phyloP scores from a whole-genome alignment of 1,284 basidiomycete species.

The Coriolopsis trogii region DNA sequence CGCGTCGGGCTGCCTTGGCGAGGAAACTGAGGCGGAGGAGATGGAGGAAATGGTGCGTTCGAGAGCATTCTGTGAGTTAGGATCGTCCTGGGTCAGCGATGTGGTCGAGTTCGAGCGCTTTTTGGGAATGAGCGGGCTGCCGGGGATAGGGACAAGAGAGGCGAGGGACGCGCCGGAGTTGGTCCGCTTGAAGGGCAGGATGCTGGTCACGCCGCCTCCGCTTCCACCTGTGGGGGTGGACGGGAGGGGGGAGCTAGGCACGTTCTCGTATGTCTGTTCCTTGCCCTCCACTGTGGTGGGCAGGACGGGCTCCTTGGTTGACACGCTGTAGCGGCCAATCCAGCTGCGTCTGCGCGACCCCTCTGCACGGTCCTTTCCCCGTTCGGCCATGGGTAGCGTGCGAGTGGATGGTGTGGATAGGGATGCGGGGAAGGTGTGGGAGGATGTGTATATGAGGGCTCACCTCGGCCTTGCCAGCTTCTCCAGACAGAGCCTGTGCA shows the following conservation, averaged over 20 bases:
- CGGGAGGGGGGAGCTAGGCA: constrained; percentile 14
- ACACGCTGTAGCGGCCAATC: constrained; percentile 33
- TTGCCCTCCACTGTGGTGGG: constrained; percentile 38
- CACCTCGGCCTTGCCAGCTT: constrained; percentile 35
- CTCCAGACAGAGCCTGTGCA: constrained; percentile 30
- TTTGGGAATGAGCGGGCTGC: constrained; percentile 34
- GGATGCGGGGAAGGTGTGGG: constrained; percentile 5
- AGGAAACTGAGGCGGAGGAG: constrained; percentile 30
- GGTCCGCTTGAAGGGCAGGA: constrained; percentile 31
- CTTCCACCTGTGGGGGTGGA: no score
- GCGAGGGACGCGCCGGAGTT: constrained; percentile 35
- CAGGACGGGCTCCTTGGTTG: constrained; percentile 28
- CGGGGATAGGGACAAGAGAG: constrained; percentile 34
- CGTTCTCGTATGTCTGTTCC: constrained; percentile 31
- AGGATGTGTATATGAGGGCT: constrained; percentile 22
- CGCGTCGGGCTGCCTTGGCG: constrained; percentile 28
- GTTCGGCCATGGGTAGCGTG: constrained; percentile 31
- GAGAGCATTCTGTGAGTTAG: constrained; percentile 51
- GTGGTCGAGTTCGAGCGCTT: constrained; percentile 33
- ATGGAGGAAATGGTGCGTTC: constrained; percentile 54
- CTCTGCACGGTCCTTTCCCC: constrained; percentile 19
- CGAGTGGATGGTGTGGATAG: constrained; percentile 3
- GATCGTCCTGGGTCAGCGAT: constrained; percentile 42
- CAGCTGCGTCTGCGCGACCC: constrained; percentile 31
- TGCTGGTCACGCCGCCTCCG: constrained; percentile 20